Evolutionary conservation across 495 filamentous ascomycete genomes (phyloP), one percentile per base, ranked within the genome.

Genomic region (Daldinia concentrica): DNA sequence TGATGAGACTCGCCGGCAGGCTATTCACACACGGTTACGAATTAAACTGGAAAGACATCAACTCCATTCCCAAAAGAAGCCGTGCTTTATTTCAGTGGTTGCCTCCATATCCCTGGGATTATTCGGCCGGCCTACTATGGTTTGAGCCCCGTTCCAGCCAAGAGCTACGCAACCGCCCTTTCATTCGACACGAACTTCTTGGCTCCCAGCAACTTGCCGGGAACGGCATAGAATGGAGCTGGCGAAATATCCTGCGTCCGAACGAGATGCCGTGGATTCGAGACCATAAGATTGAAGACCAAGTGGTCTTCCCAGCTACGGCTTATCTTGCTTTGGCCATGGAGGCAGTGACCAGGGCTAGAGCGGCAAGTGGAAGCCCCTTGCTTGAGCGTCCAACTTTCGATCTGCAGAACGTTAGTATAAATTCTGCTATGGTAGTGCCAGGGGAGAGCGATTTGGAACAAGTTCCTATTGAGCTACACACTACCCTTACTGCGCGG

Each of bases 301-400:
- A 79, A 19, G 61, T 79, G 7, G 74, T 92, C 0, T 86, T 88
- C 50, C 89, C 89, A 4, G 87, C 80, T 8, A 79, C 87, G 3
- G 85, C 78, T 0, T 90, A 87, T 60, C 64, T 86, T 3, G 76
- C 79, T 5, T 82, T 48, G 9, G 43, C 43, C 43, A 48, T 48
- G 19, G 43, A 48, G 12, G 43, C 43, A 24, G 43, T 48, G 2
- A 48, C 43, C n/a, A 48, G 43, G 6, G 43, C 43, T 4, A 48
- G 43, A 22, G 43, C 19, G 17, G n/a, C 43, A 19, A 11, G 43
- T 48, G n/a, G n/a, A 19, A 22, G 3, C 3, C 43, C 43, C 43
- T 48, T 48, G 19, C 17, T 11, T 19, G 43, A 7, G 17, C 8
- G 43, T 48, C 17, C 17, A 22, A 48, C 17, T 0, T 48, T 48